Conservation (phyloP, 305 asterid species). For the Solanum hybrid region DNA sequence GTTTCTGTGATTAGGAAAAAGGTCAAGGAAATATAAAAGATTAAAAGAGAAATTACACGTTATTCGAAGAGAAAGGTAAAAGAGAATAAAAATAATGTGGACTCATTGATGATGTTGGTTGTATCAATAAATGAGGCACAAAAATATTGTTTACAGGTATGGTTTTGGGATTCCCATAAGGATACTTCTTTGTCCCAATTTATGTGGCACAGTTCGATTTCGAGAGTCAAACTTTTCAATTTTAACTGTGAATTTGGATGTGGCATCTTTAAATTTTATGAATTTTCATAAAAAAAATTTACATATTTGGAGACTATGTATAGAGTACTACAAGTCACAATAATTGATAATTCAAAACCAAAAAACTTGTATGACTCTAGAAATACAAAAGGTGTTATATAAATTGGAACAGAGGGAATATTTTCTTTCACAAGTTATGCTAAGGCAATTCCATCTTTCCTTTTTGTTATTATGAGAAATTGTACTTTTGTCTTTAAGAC, state of each 20-base stretch:
- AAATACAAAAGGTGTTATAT: background rate
- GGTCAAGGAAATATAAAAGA: background rate
- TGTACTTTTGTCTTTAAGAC: background rate
- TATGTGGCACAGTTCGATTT: background rate
- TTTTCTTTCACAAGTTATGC: background rate
- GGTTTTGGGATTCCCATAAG: background rate
- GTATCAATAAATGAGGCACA: background rate
- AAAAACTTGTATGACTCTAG: background rate
- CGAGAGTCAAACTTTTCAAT: background rate
- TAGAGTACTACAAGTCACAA: background rate
- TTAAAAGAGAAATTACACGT: background rate
- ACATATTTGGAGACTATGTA: background rate
- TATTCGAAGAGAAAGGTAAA: background rate
- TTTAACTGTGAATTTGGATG: background rate
- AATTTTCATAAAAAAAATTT: background rate
- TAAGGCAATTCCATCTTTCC: background rate
- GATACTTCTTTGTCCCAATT: background rate
- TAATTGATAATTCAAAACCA: background rate
- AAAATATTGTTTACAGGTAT: background rate
- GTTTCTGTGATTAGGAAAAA: background rate
- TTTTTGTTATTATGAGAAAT: background rate
- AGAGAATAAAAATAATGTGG: background rate
- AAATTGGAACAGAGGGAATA: background rate
- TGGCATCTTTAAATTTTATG: background rate
- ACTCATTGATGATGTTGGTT: background rate